Evolutionary conservation across 306 rosid species (phyloP).

Genomic region (Acacia confusa): DNA sequence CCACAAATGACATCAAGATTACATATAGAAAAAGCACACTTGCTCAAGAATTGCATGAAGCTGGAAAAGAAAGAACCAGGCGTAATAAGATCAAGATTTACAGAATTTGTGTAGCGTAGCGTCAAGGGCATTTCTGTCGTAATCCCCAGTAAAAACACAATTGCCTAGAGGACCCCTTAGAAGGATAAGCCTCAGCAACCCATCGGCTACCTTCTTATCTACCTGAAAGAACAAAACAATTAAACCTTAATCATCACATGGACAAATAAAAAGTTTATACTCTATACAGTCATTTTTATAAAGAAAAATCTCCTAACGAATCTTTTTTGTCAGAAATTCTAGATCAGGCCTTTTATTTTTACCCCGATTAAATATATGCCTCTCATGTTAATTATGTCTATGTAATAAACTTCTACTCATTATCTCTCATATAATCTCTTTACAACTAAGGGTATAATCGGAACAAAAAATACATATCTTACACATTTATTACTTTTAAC

Average conservation of each 20-base stretch:
- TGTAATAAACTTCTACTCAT: too few relatives aligned
- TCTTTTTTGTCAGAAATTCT: too few relatives aligned
- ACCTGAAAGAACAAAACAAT: conserved; percentile 55
- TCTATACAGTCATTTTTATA: too few relatives aligned
- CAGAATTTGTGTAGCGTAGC: conserved; percentile 75
- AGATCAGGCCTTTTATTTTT: too few relatives aligned
- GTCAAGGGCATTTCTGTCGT: conserved; percentile 84
- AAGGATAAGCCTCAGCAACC: conserved; percentile 84
- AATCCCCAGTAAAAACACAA: conserved; percentile 85
- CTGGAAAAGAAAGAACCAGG: neutral
- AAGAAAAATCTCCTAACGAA: too few relatives aligned
- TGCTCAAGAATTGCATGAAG: neutral
- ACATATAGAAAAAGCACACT: neutral
- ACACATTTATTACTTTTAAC: too few relatives aligned
- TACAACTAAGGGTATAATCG: too few relatives aligned
- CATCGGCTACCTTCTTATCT: conserved; percentile 96
- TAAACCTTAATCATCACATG: conserved; percentile 1
- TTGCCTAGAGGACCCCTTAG: conserved; percentile 88
- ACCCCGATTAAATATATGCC: too few relatives aligned
- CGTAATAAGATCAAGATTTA: conserved; percentile 54
- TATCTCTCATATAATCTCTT: too few relatives aligned
- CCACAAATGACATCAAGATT: neutral
- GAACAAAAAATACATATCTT: too few relatives aligned
- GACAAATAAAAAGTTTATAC: neutral
- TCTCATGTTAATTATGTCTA: too few relatives aligned